Percentiles rank a stretch among this genome's conserved stretches.
These are phyloP conservation scores for Coleophoma crateriformis DNA, from an alignment of 2,329 filamentous ascomycete species.

Conservation along the genomic window DNA sequence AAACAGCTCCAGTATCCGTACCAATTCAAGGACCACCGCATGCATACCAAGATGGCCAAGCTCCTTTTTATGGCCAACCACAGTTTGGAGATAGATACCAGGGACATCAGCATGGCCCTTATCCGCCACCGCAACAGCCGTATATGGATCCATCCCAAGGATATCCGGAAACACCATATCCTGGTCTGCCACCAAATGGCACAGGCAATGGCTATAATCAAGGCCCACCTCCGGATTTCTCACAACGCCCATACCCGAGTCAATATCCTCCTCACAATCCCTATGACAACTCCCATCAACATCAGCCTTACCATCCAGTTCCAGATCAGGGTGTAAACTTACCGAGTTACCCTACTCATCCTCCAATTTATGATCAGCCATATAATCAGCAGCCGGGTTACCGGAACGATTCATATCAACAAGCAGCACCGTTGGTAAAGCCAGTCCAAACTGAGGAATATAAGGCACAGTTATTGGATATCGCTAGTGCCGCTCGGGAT, in stretches of 20 bases:
- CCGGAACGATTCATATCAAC: slow-evolving; percentile 16
- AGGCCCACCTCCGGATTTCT: slow-evolving; percentile 14
- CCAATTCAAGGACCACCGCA: slow-evolving; percentile 14
- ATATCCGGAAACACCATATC: slow-evolving; percentile 18
- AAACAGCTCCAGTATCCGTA: slow-evolving; percentile 16
- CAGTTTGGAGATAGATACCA: slow-evolving; percentile 27
- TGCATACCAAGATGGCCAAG: slow-evolving; percentile 22
- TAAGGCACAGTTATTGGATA: slow-evolving; percentile 41
- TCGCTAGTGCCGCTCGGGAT: slow-evolving; percentile 50
- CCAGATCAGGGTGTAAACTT: slow-evolving; percentile 13
- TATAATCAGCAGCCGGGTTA: slow-evolving; percentile 20
- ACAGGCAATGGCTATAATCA: slow-evolving; percentile 15
- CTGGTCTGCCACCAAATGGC: slow-evolving; percentile 14
- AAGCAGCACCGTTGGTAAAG: slow-evolving; percentile 9
- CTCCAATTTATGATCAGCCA: slow-evolving; percentile 11
- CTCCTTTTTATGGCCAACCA: slow-evolving; percentile 27
- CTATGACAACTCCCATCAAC: slow-evolving; percentile 12
- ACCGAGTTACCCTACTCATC: slow-evolving; percentile 11
- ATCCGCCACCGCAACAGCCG: slow-evolving; percentile 19
- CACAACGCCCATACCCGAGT: slow-evolving; percentile 18
- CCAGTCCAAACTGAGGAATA: slow-evolving; percentile 36
- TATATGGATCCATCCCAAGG: slow-evolving; percentile 18
- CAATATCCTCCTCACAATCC: slow-evolving; percentile 11
- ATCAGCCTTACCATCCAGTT: slow-evolving; percentile 12
- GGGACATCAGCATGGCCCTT: slow-evolving; percentile 22